Evolutionary conservation across 106 monocot genomes (phyloP).

Genomic region (Platanthera zijinensis): DNA sequence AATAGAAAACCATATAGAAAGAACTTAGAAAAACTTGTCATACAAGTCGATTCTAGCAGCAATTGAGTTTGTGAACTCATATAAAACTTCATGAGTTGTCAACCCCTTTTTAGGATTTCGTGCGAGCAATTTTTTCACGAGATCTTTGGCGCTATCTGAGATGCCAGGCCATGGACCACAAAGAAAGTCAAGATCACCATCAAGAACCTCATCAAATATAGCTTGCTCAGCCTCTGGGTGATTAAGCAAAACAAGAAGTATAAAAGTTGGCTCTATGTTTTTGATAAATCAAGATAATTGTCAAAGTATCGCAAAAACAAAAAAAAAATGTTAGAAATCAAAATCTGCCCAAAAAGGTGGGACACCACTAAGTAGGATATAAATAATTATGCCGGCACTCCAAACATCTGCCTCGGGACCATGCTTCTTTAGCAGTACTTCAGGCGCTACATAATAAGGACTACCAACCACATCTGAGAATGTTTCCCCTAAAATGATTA

Average conservation of each 20-base stretch:
- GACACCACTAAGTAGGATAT: too few species aligned
- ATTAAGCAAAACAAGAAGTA: not conserved
- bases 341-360: too few species aligned
- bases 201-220: constrained; percentile 33
- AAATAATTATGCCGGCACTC: too few species aligned
- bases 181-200: constrained; percentile 29
- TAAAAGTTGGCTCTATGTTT: not conserved
- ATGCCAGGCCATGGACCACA: constrained; percentile 3
- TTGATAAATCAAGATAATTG: constrained; percentile 1
- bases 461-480: too few species aligned
- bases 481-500: too few species aligned
- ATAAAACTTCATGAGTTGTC: not conserved
- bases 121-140: not conserved
- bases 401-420: too few species aligned
- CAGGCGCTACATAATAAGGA: too few species aligned
- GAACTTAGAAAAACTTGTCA: not conserved
- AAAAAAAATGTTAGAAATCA: not conserved
- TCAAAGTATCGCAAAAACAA: too few species aligned
- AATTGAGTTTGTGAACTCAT: constrained; percentile 26
- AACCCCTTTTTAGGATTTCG: not conserved
- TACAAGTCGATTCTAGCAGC: too few species aligned
- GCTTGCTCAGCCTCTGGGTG: too few species aligned
- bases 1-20: not conserved
- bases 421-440: too few species aligned
- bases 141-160: not conserved